phyloP scores from a whole-genome alignment of 441 rosid genomes.

The Populus trichocarpa region DNA sequence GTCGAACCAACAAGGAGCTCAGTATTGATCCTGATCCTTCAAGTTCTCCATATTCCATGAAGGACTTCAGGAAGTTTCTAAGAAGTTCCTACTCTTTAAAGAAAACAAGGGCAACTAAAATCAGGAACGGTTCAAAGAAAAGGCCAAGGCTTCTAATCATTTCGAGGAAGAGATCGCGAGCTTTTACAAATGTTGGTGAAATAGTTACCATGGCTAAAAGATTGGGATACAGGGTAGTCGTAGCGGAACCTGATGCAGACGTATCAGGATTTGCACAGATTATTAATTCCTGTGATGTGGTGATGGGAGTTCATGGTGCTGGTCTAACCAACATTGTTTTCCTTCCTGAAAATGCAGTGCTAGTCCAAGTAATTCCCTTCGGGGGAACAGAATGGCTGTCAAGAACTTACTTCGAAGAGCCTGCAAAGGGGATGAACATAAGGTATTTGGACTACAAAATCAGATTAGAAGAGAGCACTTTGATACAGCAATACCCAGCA shows the following conservation, averaged over 20 bases:
- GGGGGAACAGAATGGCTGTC: slow-evolving; percentile 70
- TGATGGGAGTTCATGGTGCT: slow-evolving; percentile 88
- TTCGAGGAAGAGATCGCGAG: slow-evolving; percentile 46
- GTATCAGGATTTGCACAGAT: slow-evolving; percentile 40
- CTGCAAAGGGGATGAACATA: slow-evolving; percentile 57
- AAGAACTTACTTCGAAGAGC: slow-evolving; percentile 44
- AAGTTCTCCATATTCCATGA: slow-evolving; percentile 43
- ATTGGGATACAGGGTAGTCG: slow-evolving; percentile 47
- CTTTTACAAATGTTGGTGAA: slow-evolving; percentile 44
- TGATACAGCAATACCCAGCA: slow-evolving; percentile 37
- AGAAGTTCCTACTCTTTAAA: slow-evolving; percentile 50
- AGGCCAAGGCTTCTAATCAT: slow-evolving; percentile 57
- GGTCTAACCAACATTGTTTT: slow-evolving; percentile 83
- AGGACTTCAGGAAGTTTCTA: slow-evolving; percentile 54
- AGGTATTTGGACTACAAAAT: slow-evolving; percentile 69
- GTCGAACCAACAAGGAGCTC: slow-evolving; percentile 46
- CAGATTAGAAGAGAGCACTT: slow-evolving; percentile 52
- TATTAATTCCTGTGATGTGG: slow-evolving; percentile 69
- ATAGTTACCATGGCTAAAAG: slow-evolving; percentile 39
- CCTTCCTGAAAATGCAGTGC: slow-evolving; percentile 63
- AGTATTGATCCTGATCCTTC: slow-evolving; percentile 57
- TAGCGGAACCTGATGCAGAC: slow-evolving; percentile 48
- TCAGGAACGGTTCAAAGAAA: slow-evolving; percentile 16
- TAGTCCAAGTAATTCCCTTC: slow-evolving; percentile 64
- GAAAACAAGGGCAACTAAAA: slow-evolving; percentile 27